A percentile compares a stretch with the other conserved stretches of the same genome.
These are phyloP conservation scores for Acephala macrosclerotiorum DNA, from an alignment of 2,329 filamentous ascomycete species.

Conservation along the genomic window DNA sequence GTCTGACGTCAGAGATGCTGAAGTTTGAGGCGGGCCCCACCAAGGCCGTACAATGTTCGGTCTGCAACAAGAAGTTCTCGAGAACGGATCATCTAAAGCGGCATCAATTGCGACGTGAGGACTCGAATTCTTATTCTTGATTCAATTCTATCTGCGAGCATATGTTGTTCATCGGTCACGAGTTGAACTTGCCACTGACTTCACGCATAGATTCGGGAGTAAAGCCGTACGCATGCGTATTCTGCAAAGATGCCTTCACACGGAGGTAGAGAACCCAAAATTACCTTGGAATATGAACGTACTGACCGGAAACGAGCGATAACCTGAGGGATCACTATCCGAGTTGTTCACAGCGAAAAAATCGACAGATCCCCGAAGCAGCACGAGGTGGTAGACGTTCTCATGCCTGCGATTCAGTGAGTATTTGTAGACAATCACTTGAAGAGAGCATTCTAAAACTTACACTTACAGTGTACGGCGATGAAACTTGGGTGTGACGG, in stretches of 20 bases:
- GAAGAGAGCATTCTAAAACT: slow-evolving; percentile 14
- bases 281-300: neutral
- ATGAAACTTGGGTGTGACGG: slow-evolving; percentile 57
- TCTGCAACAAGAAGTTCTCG: slow-evolving; percentile 54
- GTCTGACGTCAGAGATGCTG: slow-evolving; percentile 7
- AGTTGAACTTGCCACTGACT: slow-evolving; percentile 14
- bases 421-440: slow-evolving; percentile 23
- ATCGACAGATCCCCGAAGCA: slow-evolving; percentile 52
- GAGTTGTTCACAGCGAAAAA: slow-evolving; percentile 50
- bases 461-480: slow-evolving; percentile 51
- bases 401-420: slow-evolving; percentile 55
- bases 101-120: slow-evolving; percentile 54
- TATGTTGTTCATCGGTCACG: slow-evolving; percentile 15
- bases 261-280: slow-evolving; percentile 46
- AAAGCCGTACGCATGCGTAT: slow-evolving; percentile 55
- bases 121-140: neutral
- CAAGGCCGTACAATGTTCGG: slow-evolving; percentile 43
- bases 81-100: slow-evolving; percentile 56
- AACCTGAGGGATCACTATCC: slow-evolving; percentile 54
- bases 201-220: slow-evolving; percentile 50
- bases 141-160: neutral
- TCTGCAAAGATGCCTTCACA: slow-evolving; percentile 53
- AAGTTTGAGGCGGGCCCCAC: slow-evolving; percentile 21
- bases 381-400: slow-evolving; percentile 53
- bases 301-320: slow-evolving; percentile 45